These are phyloP conservation scores for Cajanus cajan DNA, from an alignment of 306 rosid genomes.

Conservation along the genomic window DNA sequence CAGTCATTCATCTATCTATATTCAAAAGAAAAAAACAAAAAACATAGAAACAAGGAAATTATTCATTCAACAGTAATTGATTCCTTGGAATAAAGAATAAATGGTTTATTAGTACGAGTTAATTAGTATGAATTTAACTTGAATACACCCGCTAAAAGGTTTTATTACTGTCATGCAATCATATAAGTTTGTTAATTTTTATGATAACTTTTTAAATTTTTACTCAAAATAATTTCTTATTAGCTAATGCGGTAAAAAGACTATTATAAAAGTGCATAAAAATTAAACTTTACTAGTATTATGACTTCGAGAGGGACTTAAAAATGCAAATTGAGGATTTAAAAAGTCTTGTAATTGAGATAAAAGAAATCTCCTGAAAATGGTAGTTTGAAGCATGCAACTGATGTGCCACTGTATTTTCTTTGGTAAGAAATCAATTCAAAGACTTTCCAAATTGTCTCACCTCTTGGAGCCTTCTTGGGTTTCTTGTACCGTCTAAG, in stretches of 20 bases:
- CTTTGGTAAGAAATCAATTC: slow-evolving; percentile 14
- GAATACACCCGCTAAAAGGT: not conserved
- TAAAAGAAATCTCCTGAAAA: not conserved
- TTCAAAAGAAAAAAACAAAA: not conserved
- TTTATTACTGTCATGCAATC: not conserved
- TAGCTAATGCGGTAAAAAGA: not conserved
- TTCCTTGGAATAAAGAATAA: slow-evolving; percentile 1
- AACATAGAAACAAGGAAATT: not conserved
- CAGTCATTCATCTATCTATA: not conserved
- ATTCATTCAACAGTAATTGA: not conserved
- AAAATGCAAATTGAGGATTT: not conserved
- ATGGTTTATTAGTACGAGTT: not conserved
- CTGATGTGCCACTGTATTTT: not conserved
- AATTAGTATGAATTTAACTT: not conserved
- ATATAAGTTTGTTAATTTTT: not conserved
- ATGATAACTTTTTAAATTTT: not conserved
- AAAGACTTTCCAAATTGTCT: slow-evolving; percentile 12
- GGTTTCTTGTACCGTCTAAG: slow-evolving; percentile 36
- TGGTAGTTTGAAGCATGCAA: slow-evolving; percentile 17
- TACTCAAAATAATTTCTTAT: not conserved
- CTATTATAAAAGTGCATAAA: not conserved
- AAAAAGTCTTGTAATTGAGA: not conserved
- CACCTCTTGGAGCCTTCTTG: slow-evolving; percentile 50
- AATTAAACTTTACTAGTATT: not conserved
- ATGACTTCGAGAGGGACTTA: not conserved